phyloP scores from a whole-genome alignment of 2,329 filamentous ascomycete genomes.

The Xylaria arbuscula region DNA sequence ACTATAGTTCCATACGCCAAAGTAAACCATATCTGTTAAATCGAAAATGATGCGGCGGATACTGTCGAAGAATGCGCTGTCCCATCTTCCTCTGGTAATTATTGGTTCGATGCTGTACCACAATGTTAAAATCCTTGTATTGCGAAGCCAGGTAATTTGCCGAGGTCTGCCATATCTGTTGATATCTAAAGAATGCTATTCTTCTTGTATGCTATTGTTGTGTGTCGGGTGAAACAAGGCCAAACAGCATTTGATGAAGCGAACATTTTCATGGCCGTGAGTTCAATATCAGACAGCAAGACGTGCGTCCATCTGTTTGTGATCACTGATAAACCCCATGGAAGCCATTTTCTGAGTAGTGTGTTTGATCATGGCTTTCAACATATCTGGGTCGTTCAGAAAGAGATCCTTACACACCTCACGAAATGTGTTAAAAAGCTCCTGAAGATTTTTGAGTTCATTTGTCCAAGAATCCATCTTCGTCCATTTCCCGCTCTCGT shows the following conservation, averaged over 20 bases:
- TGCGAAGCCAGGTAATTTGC: neutral
- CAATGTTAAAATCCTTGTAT: neutral
- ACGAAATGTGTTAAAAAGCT: slow-evolving; percentile 58
- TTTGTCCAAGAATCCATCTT: slow-evolving; percentile 61
- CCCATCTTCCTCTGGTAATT: neutral
- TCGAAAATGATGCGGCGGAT: neutral
- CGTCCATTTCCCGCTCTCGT: slow-evolving; percentile 59
- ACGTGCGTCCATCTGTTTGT: slow-evolving; percentile 47
- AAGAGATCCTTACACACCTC: slow-evolving; percentile 56
- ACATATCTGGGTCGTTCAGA: slow-evolving; percentile 57
- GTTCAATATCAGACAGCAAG: neutral
- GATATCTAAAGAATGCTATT: neutral
- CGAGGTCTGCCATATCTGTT: neutral
- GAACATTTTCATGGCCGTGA: neutral
- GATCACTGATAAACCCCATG: slow-evolving; percentile 56
- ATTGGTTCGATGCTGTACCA: too few species aligned
- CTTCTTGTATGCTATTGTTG: neutral
- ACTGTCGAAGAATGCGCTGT: neutral
- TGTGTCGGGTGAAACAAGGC: neutral
- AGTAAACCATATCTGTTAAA: neutral
- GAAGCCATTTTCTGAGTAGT: slow-evolving; percentile 57
- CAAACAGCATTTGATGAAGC: too few species aligned
- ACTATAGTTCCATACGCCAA: neutral
- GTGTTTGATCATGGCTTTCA: slow-evolving; percentile 59
- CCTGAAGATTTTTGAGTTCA: slow-evolving; percentile 61